phyloP scores from a whole-genome alignment of 2,329 filamentous ascomycete species.

The Calycina herbarum region DNA sequence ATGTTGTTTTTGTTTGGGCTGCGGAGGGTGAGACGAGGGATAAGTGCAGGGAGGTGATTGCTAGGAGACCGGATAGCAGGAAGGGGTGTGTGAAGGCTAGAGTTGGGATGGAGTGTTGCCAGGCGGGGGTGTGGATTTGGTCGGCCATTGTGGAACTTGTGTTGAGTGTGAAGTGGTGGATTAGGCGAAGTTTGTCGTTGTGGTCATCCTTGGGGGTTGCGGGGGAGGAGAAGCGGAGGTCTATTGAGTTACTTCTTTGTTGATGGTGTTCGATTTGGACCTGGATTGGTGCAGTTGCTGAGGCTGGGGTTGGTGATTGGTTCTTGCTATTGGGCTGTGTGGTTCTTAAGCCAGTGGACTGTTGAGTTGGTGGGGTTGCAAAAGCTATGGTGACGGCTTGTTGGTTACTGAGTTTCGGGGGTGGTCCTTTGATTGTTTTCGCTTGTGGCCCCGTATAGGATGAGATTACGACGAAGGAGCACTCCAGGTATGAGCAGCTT shows the following conservation, averaged over 20 bases:
- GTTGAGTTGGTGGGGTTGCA: not conserved
- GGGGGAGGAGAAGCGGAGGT: not conserved
- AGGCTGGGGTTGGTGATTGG: not conserved
- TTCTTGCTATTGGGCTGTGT: not conserved
- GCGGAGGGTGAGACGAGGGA: slow-evolving; percentile 11
- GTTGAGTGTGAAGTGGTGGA: slow-evolving; percentile 18
- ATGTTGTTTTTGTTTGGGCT: slow-evolving; percentile 12
- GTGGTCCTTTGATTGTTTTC: not conserved
- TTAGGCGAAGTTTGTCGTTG: slow-evolving; percentile 16
- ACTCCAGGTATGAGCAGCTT: slow-evolving; percentile 8
- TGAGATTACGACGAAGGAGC: not conserved
- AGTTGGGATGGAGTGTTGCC: slow-evolving; percentile 16
- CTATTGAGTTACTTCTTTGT: not conserved
- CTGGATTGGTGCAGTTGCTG: not conserved
- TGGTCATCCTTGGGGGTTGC: slow-evolving; percentile 3
- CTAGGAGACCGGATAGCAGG: slow-evolving; percentile 18
- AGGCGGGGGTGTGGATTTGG: slow-evolving; percentile 7
- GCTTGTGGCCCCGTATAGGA: not conserved
- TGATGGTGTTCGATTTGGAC: not conserved
- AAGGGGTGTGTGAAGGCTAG: slow-evolving; percentile 19
- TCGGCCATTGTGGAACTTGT: slow-evolving; percentile 17
- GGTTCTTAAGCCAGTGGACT: not conserved
- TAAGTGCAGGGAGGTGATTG: slow-evolving; percentile 21
- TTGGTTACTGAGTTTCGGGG: not conserved
- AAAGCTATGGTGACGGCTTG: not conserved